Conservation (phyloP, 495 filamentous ascomycete genomes). For the Aspergillus ellipticus region DNA sequence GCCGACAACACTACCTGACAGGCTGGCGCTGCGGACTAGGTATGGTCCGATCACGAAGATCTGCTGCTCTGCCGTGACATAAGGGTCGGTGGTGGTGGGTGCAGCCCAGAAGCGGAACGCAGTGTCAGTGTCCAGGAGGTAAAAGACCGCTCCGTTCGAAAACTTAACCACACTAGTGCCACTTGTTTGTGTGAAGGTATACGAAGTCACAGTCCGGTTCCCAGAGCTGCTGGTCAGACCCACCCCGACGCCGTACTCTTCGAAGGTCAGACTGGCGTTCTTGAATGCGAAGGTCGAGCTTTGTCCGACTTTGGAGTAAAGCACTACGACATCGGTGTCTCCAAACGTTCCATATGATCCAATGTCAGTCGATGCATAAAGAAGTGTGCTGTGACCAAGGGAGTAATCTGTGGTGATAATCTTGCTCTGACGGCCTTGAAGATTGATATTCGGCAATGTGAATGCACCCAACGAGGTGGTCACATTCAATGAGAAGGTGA, state of each 20-base stretch:
- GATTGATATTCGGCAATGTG: slow-evolving; percentile 57
- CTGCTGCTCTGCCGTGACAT: neutral
- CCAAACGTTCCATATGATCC: slow-evolving; percentile 51
- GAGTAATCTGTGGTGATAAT: slow-evolving; percentile 69
- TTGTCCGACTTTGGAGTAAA: slow-evolving; percentile 62
- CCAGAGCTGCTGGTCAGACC: slow-evolving; percentile 40
- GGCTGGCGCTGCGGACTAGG: slow-evolving; percentile 1
- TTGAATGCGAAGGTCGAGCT: slow-evolving; percentile 54
- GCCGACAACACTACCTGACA: neutral
- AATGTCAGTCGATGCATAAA: slow-evolving; percentile 70
- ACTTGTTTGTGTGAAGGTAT: slow-evolving; percentile 29
- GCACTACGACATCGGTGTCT: slow-evolving; percentile 44
- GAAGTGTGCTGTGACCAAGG: slow-evolving; percentile 49
- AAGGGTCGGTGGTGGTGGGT: neutral
- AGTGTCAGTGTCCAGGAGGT: slow-evolving; percentile 42
- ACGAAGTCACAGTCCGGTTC: slow-evolving; percentile 39
- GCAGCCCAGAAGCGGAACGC: slow-evolving; percentile 24
- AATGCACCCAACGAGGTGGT: slow-evolving; percentile 50
- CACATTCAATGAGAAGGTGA: slow-evolving; percentile 55
- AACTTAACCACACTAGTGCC: slow-evolving; percentile 48
- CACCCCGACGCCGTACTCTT: slow-evolving; percentile 40
- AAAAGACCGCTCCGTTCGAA: slow-evolving; percentile 49
- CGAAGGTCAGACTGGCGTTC: slow-evolving; percentile 36
- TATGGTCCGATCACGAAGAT: slow-evolving; percentile 7
- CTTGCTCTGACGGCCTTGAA: slow-evolving; percentile 69